Conservation (phyloP, 257 asterid genomes). For the Solanum virginianum region DNA sequence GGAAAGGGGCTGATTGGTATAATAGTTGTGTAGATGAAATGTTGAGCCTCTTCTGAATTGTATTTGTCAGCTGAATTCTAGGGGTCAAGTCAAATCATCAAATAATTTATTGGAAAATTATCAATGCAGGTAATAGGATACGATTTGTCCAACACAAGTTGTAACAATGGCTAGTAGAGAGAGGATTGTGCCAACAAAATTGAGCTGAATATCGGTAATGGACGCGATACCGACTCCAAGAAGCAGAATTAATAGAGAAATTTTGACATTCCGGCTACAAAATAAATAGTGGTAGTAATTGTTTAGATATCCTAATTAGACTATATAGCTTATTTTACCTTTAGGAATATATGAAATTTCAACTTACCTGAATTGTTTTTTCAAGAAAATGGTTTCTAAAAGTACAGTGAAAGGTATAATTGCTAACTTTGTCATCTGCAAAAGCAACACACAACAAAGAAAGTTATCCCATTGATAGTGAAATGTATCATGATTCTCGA, state of each 20-base stretch:
- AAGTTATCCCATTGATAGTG: neutral
- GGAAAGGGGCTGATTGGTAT: slow-evolving; percentile 89
- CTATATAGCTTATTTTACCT: neutral
- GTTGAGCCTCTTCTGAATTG: slow-evolving; percentile 74
- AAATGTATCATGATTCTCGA: no score
- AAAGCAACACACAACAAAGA: neutral
- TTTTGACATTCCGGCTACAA: slow-evolving; percentile 59
- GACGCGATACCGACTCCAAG: slow-evolving; percentile 88
- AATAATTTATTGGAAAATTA: neutral
- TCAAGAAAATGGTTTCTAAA: slow-evolving; percentile 62
- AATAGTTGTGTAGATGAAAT: slow-evolving; percentile 74
- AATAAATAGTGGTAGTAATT: no score
- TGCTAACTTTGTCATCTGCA: slow-evolving; percentile 91
- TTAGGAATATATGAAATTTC: neutral
- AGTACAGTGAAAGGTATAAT: slow-evolving; percentile 83
- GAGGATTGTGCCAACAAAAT: slow-evolving; percentile 61
- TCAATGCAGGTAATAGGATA: slow-evolving; percentile 6
- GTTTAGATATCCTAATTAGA: neutral
- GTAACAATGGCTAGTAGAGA: slow-evolving; percentile 75
- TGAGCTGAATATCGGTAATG: slow-evolving; percentile 84
- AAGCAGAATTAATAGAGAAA: slow-evolving; percentile 50
- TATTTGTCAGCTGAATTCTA: slow-evolving; percentile 61
- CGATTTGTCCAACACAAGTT: slow-evolving; percentile 89
- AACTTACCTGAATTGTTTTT: slow-evolving; percentile 65
- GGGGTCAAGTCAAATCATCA: neutral